Base-by-base conservation (phyloP, 495 filamentous ascomycete genomes). In the Penicillium angulare region DNA sequence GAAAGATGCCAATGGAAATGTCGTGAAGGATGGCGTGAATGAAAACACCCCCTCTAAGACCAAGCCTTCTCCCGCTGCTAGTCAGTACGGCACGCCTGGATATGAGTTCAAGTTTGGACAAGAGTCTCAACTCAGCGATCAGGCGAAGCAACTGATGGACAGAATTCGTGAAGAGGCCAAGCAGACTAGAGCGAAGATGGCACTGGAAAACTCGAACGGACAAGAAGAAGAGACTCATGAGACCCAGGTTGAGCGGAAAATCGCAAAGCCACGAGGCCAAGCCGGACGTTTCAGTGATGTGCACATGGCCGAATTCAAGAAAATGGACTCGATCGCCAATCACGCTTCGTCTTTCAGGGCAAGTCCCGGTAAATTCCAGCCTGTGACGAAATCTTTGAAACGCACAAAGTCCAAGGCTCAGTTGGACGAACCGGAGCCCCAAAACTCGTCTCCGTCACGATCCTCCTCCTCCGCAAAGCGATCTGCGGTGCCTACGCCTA, bases 241-340 rank as follows among this genome's bases (percentile, higher is more conserved):
- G 15, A 29, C 55, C 8, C 67, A 66, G 23, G 74, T 69, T 38
- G 77, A 72, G 12, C 85, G 90, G 50, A 90, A 82, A 68, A 88
- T 95, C 53, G 89, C 86, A 5, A 76, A 79, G 40, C 81, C 91
- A 16, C 93, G 86, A 68, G 86, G 89, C 43, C 92, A 86, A 64
- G 76, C 79, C 39, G 72, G 83, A 31, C 79, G 91, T 4, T 97
- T 84, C 70, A 95, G 88, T 59, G 82, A 88, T 48, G 82, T 79
- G 42, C 91, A 97, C 63, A 87, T 87, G 81, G 81, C 83, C 42
- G 79, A 91, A 61, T 97, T 97, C 74, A 89, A 87, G 69, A 97
- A 93, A 77, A 95, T 97, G 91, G 90, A 95, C 58, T 95, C 90
- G 9, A 97, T 97, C 66, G 88, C 81, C 18, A 84, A 83, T 47